These are phyloP conservation scores for Microbotryomycetes sp. DNA, from an alignment of 1,284 basidiomycete species.

Conservation along the genomic window DNA sequence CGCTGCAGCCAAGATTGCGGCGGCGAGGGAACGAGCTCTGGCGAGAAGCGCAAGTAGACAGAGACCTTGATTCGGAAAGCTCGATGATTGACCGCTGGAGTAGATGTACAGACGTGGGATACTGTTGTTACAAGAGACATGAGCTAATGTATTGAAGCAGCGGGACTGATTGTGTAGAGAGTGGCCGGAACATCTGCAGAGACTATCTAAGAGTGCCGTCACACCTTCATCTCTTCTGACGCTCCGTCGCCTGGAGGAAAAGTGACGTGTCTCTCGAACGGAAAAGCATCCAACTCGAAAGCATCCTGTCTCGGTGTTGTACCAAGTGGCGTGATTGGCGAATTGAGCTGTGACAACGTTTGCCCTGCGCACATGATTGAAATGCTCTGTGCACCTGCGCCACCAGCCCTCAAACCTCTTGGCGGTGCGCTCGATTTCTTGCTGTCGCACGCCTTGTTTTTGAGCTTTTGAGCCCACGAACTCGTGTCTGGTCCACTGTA, in stretches of 20 bases:
- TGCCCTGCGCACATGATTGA: neutral
- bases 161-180: no score
- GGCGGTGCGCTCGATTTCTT: neutral
- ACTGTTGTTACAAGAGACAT: no score
- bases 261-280: neutral
- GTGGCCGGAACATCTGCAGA: no score
- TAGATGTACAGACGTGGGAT: no score
- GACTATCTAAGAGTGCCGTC: no score
- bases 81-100: neutral
- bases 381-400: neutral
- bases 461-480: neutral
- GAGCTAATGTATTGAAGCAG: no score
- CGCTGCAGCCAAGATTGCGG: neutral
- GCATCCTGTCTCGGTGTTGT: neutral
- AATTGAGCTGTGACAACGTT: neutral
- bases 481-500: neutral
- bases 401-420: neutral
- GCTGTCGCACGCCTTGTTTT: neutral
- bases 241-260: neutral
- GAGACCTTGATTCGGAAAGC: neutral
- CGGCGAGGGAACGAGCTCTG: neutral
- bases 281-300: neutral
- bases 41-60: neutral
- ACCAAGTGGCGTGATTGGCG: neutral
- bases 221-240: neutral